phyloP scores from a whole-genome alignment of 495 filamentous ascomycete genomes.

The Lophium mytilinum region DNA sequence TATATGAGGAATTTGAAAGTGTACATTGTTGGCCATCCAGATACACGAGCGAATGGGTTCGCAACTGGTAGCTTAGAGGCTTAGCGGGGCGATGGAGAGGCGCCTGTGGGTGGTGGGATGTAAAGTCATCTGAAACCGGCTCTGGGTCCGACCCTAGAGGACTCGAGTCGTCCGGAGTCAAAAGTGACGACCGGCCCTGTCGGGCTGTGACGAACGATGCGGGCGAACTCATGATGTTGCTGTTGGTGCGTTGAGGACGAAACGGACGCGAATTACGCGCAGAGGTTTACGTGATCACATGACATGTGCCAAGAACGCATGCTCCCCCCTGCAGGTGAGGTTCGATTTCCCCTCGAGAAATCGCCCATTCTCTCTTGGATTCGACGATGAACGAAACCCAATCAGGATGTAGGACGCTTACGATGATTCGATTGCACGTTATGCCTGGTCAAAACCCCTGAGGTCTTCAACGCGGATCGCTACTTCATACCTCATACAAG shows the following conservation, averaged over 20 bases:
- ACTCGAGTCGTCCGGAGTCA: background rate
- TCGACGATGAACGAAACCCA: no score
- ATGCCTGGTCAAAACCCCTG: no score
- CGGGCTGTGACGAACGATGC: background rate
- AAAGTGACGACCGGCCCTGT: background rate
- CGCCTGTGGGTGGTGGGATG: background rate
- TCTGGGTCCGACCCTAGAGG: background rate
- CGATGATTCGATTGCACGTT: no score
- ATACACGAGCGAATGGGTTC: slow-evolving; percentile 20
- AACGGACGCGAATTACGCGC: background rate
- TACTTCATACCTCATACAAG: background rate
- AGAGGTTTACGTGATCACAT: no score
- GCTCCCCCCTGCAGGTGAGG: no score
- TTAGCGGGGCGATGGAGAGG: slow-evolving; percentile 7
- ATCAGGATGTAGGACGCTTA: no score
- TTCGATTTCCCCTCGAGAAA: no score
- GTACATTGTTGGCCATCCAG: slow-evolving; percentile 20
- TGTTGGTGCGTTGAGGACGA: background rate
- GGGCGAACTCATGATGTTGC: background rate
- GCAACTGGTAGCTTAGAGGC: slow-evolving; percentile 15
- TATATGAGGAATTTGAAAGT: background rate
- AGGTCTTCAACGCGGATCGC: no score
- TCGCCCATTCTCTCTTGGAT: no score
- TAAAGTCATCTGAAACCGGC: background rate
- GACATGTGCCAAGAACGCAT: no score